These are phyloP conservation scores for Ocimum tenuiflorum DNA, from an alignment of 257 asterid genomes.

Conservation along the genomic window DNA sequence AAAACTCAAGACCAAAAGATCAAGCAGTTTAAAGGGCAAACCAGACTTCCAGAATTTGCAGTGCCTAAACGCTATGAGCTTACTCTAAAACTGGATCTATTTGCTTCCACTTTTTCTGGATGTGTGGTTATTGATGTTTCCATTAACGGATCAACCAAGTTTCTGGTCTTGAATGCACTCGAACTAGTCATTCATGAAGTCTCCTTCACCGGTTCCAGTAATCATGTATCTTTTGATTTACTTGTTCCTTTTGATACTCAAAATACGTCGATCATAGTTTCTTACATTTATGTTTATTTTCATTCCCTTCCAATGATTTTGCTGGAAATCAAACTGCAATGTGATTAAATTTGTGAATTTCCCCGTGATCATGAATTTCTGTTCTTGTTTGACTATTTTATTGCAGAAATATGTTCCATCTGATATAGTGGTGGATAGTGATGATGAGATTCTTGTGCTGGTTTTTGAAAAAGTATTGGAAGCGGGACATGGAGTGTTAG, in stretches of 20 bases:
- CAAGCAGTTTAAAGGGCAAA: constrained; percentile 24
- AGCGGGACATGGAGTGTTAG: constrained; percentile 26
- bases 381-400: background rate
- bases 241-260: background rate
- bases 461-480: constrained; percentile 26
- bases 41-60: constrained; percentile 34
- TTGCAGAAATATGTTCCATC: constrained; percentile 33
- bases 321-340: background rate
- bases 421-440: constrained; percentile 25
- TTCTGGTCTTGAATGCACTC: constrained; percentile 26
- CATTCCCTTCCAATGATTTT: background rate
- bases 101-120: constrained; percentile 25
- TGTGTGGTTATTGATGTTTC: constrained; percentile 12
- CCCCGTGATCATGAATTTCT: background rate
- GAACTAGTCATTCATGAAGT: constrained; percentile 24
- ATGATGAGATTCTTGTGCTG: constrained; percentile 31
- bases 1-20: constrained; percentile 4
- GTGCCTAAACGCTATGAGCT: constrained; percentile 37
- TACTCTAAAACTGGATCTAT: constrained; percentile 27
- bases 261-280: too few species aligned
- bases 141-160: constrained; percentile 13
- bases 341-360: background rate
- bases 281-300: background rate
- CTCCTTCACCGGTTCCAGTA: constrained; percentile 18
- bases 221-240: background rate